Base-by-base conservation (phyloP, 176 grass and related monocot genomes). In the Guadua angustifolia region DNA sequence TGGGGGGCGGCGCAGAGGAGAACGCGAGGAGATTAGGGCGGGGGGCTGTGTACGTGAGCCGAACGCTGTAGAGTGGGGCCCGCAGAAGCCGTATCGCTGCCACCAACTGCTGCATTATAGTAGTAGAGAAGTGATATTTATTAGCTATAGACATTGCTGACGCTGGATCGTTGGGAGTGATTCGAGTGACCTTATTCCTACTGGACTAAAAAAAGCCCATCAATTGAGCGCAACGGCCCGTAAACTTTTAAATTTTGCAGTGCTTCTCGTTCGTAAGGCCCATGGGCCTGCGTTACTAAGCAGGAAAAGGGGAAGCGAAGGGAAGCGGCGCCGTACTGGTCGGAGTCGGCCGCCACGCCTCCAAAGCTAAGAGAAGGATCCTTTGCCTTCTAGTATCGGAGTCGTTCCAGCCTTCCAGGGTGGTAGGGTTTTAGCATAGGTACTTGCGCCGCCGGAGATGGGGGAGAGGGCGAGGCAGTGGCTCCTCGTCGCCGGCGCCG, bases 401-500 rank as follows among this genome's bases (percentile, higher is more conserved):
- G 12, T 12, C 24, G 2, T 17, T 42, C 24, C 18, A 64, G 32
- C 19, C 10, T 14, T 50, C 47, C 3, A 11, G 25, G 79, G 76
- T 59, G 15, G 60, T 87, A 81, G 87, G 87, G 74, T 84, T 91
- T 68, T 84, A 80, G 56, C 9, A 69, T 26, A 10, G 25, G 46
- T 69, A 15, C 60, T 29, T 25, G 15, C 87, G 36, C 12, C 69
- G 16, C 66, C 11, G 49, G 74, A 73, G 51, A 90, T 92, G 93
- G 82, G 78, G 52, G 88, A 89, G 42, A 88, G 81, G 63, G 89
- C 91, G 57, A 90, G 75, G 88, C 84, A 90, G 66, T 92, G 88
- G 84, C 85, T 91, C 19, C 80, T 92, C 43, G 80, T 86, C 39
- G 83, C 91, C 58, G 89, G 78, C 13, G 73, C 83, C 9, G 80